Conservation (phyloP, 1,284 basidiomycete genomes). For the Cryptococcus sp. region DNA sequence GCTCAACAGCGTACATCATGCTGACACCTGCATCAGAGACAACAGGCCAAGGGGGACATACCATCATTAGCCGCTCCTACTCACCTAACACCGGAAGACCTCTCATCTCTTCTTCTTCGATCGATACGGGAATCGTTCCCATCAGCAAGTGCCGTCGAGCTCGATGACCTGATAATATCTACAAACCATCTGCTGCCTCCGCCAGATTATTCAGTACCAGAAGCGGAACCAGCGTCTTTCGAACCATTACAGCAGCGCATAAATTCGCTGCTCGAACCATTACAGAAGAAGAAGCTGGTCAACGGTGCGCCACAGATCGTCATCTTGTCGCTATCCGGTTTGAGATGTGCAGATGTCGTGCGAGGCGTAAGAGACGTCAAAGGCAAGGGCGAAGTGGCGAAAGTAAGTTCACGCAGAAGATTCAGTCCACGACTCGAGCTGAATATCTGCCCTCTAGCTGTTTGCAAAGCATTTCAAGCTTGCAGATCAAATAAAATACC, state of each 20-base stretch:
- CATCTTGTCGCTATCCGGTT: conserved; percentile 48
- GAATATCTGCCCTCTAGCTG: conserved; percentile 27
- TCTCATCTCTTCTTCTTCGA: conserved; percentile 32
- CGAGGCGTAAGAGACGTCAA: conserved; percentile 44
- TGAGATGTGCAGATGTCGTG: conserved; percentile 53
- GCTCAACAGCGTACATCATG: conserved; percentile 5
- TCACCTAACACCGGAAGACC: conserved; percentile 22
- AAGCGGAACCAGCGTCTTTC: conserved; percentile 6
- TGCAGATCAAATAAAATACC: conserved; percentile 52
- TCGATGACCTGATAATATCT: conserved; percentile 43
- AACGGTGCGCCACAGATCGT: conserved; percentile 42
- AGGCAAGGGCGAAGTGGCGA: conserved; percentile 51
- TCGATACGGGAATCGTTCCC: conserved; percentile 43
- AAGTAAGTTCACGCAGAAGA: conserved; percentile 33
- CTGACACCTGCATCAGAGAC: background rate
- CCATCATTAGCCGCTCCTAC: conserved; percentile 18
- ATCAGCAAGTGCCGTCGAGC: conserved; percentile 45
- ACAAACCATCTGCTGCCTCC: conserved; percentile 14
- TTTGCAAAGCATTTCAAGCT: conserved; percentile 55
- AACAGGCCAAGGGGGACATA: too few relatives aligned
- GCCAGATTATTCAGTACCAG: conserved; percentile 15
- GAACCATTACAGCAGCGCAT: conserved; percentile 12
- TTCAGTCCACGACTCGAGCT: too few relatives aligned
- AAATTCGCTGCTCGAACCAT: conserved; percentile 22
- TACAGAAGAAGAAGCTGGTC: conserved; percentile 24